phyloP scores from a whole-genome alignment of 768 basidiomycete genomes.

The Hortiboletus campestris region DNA sequence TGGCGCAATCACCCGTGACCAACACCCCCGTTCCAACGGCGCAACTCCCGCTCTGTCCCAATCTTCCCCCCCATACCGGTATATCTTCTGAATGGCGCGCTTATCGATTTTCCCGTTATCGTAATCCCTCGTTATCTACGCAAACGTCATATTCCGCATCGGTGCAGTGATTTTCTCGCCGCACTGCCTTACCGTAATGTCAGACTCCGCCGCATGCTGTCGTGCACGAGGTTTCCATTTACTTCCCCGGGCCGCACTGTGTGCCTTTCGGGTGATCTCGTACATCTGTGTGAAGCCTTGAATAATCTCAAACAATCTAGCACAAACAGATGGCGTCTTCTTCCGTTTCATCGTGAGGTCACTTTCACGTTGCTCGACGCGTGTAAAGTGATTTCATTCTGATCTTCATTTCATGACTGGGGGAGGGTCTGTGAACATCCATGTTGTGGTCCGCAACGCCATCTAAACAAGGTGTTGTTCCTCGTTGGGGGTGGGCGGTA shows the following conservation, averaged over 20 bases:
- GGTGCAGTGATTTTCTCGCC: conserved; percentile 17
- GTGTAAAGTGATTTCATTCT: conserved; percentile 1
- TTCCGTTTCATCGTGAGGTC: conserved; percentile 10
- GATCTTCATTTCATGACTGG: not conserved
- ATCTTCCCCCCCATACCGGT: not conserved
- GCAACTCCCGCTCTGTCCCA: not conserved
- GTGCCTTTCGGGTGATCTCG: conserved; percentile 13
- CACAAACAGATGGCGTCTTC: not conserved
- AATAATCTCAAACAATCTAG: not conserved
- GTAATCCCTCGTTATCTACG: conserved; percentile 8
- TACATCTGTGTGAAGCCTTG: conserved; percentile 1
- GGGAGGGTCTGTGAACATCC: conserved; percentile 16
- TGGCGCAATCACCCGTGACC: too few species aligned
- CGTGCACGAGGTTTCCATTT: conserved; percentile 22
- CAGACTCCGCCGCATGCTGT: conserved; percentile 14
- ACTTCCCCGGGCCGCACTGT: conserved; percentile 18
- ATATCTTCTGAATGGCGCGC: not conserved
- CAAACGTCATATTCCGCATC: conserved; percentile 18
- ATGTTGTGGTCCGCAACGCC: not conserved
- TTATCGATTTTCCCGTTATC: conserved; percentile 14
- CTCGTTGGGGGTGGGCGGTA: not conserved
- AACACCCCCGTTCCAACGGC: not conserved
- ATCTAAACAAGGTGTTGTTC: not conserved
- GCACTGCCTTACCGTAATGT: conserved; percentile 11
- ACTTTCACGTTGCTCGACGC: conserved; percentile 13